phyloP scores from a whole-genome alignment of 164 flowering plant genomes.

The Vitis cinerea region DNA sequence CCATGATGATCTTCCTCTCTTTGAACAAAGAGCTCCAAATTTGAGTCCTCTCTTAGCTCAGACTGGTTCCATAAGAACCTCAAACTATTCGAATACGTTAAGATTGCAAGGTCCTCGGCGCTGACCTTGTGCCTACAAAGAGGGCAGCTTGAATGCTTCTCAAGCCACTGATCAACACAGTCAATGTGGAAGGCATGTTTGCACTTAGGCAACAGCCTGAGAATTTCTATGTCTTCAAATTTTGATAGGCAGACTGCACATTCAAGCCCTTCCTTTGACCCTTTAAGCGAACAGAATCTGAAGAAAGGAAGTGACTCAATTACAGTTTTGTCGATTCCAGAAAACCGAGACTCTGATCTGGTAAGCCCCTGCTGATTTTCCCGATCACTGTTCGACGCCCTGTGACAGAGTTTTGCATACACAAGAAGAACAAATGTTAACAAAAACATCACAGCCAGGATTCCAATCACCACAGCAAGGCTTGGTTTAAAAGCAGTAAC shows the following conservation, averaged over 20 bases:
- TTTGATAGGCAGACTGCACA: conserved; percentile 81
- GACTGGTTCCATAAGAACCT: conserved; percentile 42
- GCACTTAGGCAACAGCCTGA: conserved; percentile 77
- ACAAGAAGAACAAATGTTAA: conserved; percentile 61
- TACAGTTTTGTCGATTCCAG: conserved; percentile 72
- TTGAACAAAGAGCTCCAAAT: conserved; percentile 40
- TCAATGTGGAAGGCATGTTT: conserved; percentile 82
- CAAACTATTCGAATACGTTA: conserved; percentile 51
- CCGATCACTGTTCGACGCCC: not conserved
- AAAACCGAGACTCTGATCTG: conserved; percentile 42
- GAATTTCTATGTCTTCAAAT: conserved; percentile 71
- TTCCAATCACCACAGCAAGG: conserved; percentile 68
- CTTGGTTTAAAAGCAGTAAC: conserved; percentile 56
- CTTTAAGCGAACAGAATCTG: conserved; percentile 72
- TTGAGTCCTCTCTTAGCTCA: conserved; percentile 40
- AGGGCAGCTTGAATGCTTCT: conserved; percentile 86
- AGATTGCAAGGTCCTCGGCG: conserved; percentile 37
- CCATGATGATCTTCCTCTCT: conserved; percentile 33
- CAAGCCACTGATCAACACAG: conserved; percentile 91
- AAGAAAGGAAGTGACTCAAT: conserved; percentile 91
- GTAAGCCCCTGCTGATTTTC: conserved; percentile 6
- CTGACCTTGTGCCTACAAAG: conserved; percentile 63
- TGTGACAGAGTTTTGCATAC: conserved; percentile 72
- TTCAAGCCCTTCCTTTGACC: conserved; percentile 76
- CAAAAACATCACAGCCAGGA: conserved; percentile 58